Evolutionary conservation across 1,284 basidiomycete genomes (phyloP).

Genomic region (Fistulina hepatica): DNA sequence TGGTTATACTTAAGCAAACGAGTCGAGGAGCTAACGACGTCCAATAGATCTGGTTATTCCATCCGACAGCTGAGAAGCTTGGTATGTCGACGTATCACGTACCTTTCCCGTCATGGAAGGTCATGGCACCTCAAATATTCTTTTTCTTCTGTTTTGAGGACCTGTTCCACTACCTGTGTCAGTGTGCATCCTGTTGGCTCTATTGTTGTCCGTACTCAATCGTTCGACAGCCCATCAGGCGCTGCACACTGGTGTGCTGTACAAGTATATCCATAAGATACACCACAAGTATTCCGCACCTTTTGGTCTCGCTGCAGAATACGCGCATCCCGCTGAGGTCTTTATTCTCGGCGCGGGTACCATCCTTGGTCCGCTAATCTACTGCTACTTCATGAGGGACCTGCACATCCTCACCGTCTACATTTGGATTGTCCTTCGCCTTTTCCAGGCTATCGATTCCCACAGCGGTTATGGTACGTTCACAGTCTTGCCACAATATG

Average conservation of each 20-base stretch:
- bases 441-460: conserved; percentile 97
- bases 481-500: too few relatives aligned
- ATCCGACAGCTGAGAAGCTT: conserved; percentile 83
- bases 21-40: conserved; percentile 3
- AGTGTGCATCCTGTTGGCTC: conserved; percentile 15
- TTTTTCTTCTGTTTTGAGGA: conserved; percentile 97
- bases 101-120: conserved; percentile 70
- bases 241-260: conserved; percentile 83
- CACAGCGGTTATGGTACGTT: conserved; percentile 93
- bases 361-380: conserved; percentile 79
- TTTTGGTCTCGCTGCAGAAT: conserved; percentile 96
- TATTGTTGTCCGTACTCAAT: conserved; percentile 22
- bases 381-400: conserved; percentile 61
- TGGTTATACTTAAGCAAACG: not conserved
- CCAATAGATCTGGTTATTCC: conserved; percentile 87
- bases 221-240: conserved; percentile 63
- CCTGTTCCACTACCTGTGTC: conserved; percentile 78
- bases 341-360: conserved; percentile 86
- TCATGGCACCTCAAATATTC: conserved; percentile 73
- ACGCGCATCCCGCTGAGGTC: conserved; percentile 91
- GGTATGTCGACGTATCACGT: conserved; percentile 91
- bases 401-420: conserved; percentile 91
- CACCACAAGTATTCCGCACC: conserved; percentile 98
- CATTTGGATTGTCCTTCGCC: conserved; percentile 85
- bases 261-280: conserved; percentile 97